phyloP scores from a whole-genome alignment of 2,329 filamentous ascomycete genomes.

The Paracamarosporium sp. region DNA sequence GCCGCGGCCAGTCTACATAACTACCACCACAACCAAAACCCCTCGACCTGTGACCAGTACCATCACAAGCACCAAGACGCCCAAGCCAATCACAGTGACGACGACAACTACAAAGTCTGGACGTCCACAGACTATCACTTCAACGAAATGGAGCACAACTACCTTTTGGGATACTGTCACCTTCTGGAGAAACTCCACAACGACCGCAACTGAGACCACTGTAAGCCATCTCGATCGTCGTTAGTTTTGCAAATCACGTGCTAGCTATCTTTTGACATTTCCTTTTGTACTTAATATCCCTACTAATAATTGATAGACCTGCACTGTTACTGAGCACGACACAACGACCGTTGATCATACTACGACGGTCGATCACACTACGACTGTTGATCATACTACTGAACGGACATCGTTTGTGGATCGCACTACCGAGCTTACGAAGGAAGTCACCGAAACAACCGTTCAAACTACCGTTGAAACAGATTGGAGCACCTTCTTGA shows the following conservation, averaged over 20 bases:
- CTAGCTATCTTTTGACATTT: neutral
- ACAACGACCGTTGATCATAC: constrained; percentile 5
- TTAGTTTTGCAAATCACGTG: neutral
- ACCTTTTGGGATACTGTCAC: constrained; percentile 18
- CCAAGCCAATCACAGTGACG: neutral
- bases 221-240: neutral
- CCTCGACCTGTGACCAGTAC: constrained; percentile 6
- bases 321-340: constrained; percentile 5
- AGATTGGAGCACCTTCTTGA: constrained; percentile 9
- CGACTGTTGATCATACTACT: constrained; percentile 1
- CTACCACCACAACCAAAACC: constrained; percentile 1
- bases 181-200: constrained; percentile 10
- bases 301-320: constrained; percentile 8
- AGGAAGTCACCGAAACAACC: constrained; percentile 20
- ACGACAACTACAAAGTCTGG: constrained; percentile 16
- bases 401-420: neutral
- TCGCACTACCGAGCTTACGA: neutral
- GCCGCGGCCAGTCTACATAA: neutral
- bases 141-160: constrained; percentile 12
- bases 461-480: constrained; percentile 17
- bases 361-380: neutral
- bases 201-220: constrained; percentile 8
- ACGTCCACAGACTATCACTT: constrained; percentile 11
- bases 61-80: constrained; percentile 9
- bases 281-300: neutral